phyloP scores from a whole-genome alignment of 2,329 filamentous ascomycete species.

The Rhexocercosporidium sp. region DNA sequence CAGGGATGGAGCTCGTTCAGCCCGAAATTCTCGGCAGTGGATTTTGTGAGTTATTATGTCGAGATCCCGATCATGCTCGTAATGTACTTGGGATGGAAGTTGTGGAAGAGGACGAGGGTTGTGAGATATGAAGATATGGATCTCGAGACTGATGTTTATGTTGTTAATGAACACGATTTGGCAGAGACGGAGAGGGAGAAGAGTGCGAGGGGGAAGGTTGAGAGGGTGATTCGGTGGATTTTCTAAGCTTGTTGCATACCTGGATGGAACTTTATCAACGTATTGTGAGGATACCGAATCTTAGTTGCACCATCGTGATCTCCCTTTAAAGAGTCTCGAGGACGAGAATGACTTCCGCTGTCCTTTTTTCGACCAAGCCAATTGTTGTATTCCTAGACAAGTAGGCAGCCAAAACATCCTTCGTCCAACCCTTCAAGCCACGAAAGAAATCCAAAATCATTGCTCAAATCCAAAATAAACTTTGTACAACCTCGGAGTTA shows the following conservation, averaged over 20 bases:
- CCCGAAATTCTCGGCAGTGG: constrained; percentile 59
- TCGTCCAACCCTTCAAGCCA: too few species aligned
- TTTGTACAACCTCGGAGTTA: not conserved
- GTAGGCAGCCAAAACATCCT: too few species aligned
- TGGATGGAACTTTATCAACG: not conserved
- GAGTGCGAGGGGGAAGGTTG: constrained; percentile 36
- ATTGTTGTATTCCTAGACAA: too few species aligned
- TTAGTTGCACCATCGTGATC: not conserved
- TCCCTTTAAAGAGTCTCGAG: too few species aligned
- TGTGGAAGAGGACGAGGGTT: constrained; percentile 52
- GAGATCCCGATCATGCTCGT: constrained; percentile 64
- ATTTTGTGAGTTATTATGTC: constrained; percentile 69
- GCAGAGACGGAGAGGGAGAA: constrained; percentile 32
- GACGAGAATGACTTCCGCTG: too few species aligned
- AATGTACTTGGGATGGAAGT: constrained; percentile 61
- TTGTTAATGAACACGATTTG: constrained; percentile 39
- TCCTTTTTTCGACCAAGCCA: too few species aligned
- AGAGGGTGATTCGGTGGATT: constrained; percentile 38
- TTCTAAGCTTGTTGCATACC: constrained; percentile 26
- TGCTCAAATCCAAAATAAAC: not conserved
- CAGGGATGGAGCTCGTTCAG: constrained; percentile 70
- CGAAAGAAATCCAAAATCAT: not conserved
- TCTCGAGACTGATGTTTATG: constrained; percentile 53
- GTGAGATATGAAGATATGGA: constrained; percentile 55
- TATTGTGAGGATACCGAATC: not conserved